Conservation (phyloP, 2,329 filamentous ascomycete genomes). For the Colletotrichum neosansevieriae region DNA sequence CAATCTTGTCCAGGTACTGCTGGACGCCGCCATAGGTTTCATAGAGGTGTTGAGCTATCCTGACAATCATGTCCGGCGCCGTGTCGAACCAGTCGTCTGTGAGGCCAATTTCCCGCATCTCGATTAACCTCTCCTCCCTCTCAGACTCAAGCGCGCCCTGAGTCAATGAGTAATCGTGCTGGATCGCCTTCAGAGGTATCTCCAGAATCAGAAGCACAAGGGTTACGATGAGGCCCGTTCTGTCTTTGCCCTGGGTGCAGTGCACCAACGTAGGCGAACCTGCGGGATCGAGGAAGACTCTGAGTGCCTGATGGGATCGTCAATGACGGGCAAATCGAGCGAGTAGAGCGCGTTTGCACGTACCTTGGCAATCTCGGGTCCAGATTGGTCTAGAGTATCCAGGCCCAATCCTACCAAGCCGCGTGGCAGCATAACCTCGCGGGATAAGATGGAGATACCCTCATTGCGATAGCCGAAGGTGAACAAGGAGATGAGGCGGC, state of each 20-base stretch:
- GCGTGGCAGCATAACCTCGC: conserved; percentile 77
- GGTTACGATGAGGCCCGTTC: conserved; percentile 79
- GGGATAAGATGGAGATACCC: conserved; percentile 77
- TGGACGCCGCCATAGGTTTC: conserved; percentile 74
- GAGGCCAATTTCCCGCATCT: conserved; percentile 79
- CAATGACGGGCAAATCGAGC: background rate
- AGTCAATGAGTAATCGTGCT: conserved; percentile 79
- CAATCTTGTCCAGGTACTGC: conserved; percentile 73
- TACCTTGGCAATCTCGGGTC: conserved; percentile 67
- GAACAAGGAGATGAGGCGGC: conserved; percentile 73
- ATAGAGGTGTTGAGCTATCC: conserved; percentile 69
- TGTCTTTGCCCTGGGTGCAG: conserved; percentile 91
- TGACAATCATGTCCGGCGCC: conserved; percentile 71
- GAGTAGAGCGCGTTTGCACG: background rate
- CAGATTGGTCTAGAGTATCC: conserved; percentile 77
- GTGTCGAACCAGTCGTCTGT: conserved; percentile 79
- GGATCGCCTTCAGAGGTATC: conserved; percentile 70
- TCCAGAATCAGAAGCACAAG: conserved; percentile 74
- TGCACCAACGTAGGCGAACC: conserved; percentile 78
- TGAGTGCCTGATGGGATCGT: conserved; percentile 55
- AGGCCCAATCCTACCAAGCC: conserved; percentile 78
- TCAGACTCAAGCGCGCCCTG: conserved; percentile 70
- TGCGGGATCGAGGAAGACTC: conserved; percentile 57
- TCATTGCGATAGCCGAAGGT: conserved; percentile 74
- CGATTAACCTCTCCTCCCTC: conserved; percentile 71